Base-by-base conservation (phyloP, 495 filamentous ascomycete species). In the Aspergillus taichungensis region DNA sequence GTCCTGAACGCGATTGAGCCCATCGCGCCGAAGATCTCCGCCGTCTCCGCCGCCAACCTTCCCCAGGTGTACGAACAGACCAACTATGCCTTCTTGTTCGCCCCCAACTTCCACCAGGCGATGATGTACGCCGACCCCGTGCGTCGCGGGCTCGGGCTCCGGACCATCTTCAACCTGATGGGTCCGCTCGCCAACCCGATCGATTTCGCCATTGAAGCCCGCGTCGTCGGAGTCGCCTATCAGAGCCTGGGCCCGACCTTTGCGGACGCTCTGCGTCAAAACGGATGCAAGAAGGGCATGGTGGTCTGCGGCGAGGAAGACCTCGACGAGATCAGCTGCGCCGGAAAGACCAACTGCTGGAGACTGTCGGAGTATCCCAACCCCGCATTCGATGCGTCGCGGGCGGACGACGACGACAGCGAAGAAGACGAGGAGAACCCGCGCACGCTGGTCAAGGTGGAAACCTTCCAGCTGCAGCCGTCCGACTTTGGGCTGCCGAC, bases 61-160 rank as follows among this genome's bases (percentile, higher is more conserved):
- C 50, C 75, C 27, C 46, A 65, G 35, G 75, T 95, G 42, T 97
- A 94, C 62, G 68, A 76, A 36, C 62, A 70, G 30, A 85, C 82
- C 49, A 95, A 88, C 64, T 99, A 97, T 68, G 83, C 84, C 42
- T 99, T 99, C 69, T 80, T 99, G 28, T 99, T 92, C 61, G 94
- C 94, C 0, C 94, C 90, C 27, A 83, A 89, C 51, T 99, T 96
- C 75, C 94, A 99, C 67, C 87, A 87, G 0, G 89, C 85, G 33
- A 95, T 97, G 85, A 77, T 76, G 53, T 77, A 88, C 59, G 88
- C 91, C 13, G 88, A 88, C 9, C 73, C 80, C 6, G 83, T 95
- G 46, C 83, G 94, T 13, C 83, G 77, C 46, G 80, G 85, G 57
- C 77, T 99, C 8, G 88, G 88, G 40, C 86, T 89, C 66, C 79